A percentile compares a stretch with the other conserved stretches of the same genome.
Conservation (phyloP, 441 rosid species). For the Pelargonium exstipulatum region DNA sequence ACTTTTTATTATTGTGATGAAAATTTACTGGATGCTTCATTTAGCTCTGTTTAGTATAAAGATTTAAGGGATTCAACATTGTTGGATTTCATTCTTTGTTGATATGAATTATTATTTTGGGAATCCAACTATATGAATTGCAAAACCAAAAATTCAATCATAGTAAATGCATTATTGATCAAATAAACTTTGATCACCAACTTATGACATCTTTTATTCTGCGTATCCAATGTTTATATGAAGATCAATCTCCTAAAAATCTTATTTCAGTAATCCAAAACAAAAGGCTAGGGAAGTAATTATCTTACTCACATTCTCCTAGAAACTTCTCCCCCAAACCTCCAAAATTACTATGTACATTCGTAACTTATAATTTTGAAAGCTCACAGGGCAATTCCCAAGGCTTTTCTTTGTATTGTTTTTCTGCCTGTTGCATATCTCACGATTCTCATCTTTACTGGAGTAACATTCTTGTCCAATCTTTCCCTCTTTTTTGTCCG, state of each 20-base stretch:
- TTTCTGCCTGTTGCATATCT: not conserved
- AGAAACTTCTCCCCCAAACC: not conserved
- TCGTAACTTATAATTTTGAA: not conserved
- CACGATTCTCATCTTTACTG: not conserved
- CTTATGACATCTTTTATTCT: not conserved
- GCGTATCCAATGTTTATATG: not conserved
- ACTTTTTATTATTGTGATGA: slow-evolving; percentile 14
- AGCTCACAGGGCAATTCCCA: not conserved
- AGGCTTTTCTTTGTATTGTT: not conserved
- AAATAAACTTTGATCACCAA: not conserved
- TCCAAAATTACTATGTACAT: not conserved
- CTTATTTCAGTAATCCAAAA: not conserved
- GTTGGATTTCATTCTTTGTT: not conserved
- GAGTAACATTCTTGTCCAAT: not conserved
- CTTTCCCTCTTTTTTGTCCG: not conserved
- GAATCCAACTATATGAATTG: not conserved
- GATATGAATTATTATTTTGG: not conserved
- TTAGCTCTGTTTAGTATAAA: not conserved
- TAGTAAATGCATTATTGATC: not conserved
- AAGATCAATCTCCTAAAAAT: not conserved
- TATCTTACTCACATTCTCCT: not conserved
- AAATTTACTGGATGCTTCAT: not conserved
- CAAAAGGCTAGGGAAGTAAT: not conserved
- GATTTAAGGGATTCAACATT: not conserved
- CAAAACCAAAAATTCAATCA: not conserved